Evolutionary conservation across 441 rosid genomes (phyloP), one percentile per base, ranked within the genome.

Genomic region (Erodium texanum): DNA sequence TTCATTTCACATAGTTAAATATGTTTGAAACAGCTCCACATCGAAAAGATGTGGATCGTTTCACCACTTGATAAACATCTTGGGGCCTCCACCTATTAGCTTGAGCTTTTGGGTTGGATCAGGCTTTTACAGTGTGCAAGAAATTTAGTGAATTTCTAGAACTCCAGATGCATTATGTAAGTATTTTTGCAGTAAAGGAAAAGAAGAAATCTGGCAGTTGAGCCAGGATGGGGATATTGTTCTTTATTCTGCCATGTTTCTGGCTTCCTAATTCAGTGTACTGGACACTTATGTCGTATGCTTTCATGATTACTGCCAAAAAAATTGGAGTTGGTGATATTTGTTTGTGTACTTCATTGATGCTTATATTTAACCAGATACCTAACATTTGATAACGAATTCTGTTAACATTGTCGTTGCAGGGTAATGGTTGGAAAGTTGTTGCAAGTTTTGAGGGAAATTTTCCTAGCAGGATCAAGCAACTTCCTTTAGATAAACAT

Each of bases 351-450:
- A 10, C 11, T 58, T 58, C 5, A 58, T 23, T 58, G 62, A 58
- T 22, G 62, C 22, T 58, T 58, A 58, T 22, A 27, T 11, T 58
- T 56, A 22, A 20, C 27, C 27, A 20, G 9, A 58, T 58, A 11
- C 5, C 10, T 22, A 58, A 58, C 62, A 66, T 36, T 65, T 70
- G 36, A 32, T 62, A 27, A 2, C 16, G 29, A 65, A 23, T 64
- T 70, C 7, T 56, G 38, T 58, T 76, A 20, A 61, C 14, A 36
- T 59, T 54, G 62, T 12, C 45, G 67, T 70, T 77, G 71, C 82
- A 93, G 98, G 98, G 98, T 69, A 85, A 81, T 82, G 98, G 98
- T 73, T 93, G 97, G 97, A 93, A 90, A 82, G 82, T 90, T 75
- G 97, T 93, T 83, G 90, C 93, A 38, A 90, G 95, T 82, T 93